Conservation (phyloP, 2,329 filamentous ascomycete species). For the Aspergillus fructus region DNA sequence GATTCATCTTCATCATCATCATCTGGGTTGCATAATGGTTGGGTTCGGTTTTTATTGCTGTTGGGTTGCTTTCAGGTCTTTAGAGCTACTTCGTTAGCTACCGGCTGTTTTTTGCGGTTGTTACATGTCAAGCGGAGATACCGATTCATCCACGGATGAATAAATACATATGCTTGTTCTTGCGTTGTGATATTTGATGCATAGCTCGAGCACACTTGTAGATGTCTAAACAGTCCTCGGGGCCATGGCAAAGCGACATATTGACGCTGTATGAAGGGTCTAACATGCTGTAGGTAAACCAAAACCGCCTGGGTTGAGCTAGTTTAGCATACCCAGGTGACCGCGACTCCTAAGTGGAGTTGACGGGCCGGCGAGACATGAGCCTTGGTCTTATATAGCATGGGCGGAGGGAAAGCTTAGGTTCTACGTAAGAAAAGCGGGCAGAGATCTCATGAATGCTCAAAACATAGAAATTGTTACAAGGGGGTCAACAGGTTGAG, state of each 20-base stretch:
- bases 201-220: not conserved
- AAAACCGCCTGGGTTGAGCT: too few species aligned
- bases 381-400: too few species aligned
- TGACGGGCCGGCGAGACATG: too few species aligned
- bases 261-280: too few species aligned
- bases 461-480: slow-evolving; percentile 19
- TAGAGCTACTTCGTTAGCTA: not conserved
- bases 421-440: slow-evolving; percentile 1
- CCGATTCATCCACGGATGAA: not conserved
- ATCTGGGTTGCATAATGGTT: slow-evolving; percentile 17
- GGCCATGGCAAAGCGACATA: too few species aligned
- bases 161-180: not conserved
- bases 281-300: too few species aligned
- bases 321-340: too few species aligned
- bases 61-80: not conserved
- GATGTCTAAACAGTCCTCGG: too few species aligned
- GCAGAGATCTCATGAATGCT: slow-evolving; percentile 30
- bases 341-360: too few species aligned
- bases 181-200: not conserved
- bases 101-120: not conserved
- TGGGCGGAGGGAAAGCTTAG: not conserved
- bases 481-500: slow-evolving; percentile 18
- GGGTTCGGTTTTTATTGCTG: slow-evolving; percentile 6
- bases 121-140: not conserved
- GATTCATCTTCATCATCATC: not conserved